These are phyloP conservation scores for Closterium sp. DNA, from an alignment of 139 green algal genomes.

Conservation along the genomic window DNA sequence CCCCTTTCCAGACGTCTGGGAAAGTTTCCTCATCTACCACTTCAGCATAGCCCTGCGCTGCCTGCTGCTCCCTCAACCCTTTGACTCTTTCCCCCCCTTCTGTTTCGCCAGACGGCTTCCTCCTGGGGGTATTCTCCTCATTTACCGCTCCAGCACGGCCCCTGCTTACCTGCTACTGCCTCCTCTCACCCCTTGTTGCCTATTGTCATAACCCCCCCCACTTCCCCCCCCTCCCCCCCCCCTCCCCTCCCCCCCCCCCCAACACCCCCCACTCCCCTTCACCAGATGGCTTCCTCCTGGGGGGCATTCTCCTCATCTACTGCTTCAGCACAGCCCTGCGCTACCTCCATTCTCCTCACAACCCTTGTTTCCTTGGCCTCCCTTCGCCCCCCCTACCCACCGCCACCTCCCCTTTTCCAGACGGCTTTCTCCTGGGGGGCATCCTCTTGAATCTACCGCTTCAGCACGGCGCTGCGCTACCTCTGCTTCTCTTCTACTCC, in stretches of 20 bases:
- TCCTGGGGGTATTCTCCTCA: constrained; percentile 57
- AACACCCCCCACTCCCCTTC: too few species aligned
- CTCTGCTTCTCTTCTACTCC: constrained; percentile 56
- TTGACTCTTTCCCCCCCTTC: too few species aligned
- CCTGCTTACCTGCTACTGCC: constrained; percentile 33
- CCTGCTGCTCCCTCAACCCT: too few species aligned
- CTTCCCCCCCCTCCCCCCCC: too few species aligned
- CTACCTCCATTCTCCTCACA: constrained; percentile 20
- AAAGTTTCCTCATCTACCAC: too few species aligned
- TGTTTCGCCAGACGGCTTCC: constrained; percentile 55
- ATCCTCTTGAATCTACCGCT: constrained; percentile 60
- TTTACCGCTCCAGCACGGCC: constrained; percentile 48
- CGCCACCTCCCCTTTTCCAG: constrained; percentile 28
- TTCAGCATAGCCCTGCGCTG: too few species aligned
- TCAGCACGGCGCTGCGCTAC: constrained; percentile 33
- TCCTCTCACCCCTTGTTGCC: too few species aligned
- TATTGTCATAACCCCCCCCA: too few species aligned
- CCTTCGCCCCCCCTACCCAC: too few species aligned
- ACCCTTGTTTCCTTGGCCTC: too few species aligned
- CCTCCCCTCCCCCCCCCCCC: too few species aligned
- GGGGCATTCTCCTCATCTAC: constrained; percentile 59
- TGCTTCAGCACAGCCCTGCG: constrained; percentile 12
- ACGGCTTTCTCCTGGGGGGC: constrained; percentile 53
- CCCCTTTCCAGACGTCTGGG: too few species aligned
- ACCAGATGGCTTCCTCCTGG: constrained; percentile 53